A percentile compares a stretch with the other conserved stretches of the same genome.
These are phyloP conservation scores for Vanrija sp. DNA, from an alignment of 1,284 basidiomycete species.

Conservation along the genomic window DNA sequence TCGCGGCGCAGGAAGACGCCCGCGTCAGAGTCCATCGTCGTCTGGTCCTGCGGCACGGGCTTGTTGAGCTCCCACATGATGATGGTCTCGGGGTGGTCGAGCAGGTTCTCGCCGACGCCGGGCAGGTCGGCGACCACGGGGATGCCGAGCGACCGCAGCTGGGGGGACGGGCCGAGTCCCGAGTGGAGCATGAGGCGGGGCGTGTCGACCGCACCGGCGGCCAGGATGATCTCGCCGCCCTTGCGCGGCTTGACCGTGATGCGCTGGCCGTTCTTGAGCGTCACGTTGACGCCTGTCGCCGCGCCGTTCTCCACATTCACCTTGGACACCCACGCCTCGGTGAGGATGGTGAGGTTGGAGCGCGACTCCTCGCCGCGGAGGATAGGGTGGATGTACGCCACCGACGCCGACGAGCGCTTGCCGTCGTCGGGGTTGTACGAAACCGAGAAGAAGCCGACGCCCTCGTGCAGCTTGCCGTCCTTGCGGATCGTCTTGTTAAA, in stretches of 20 bases:
- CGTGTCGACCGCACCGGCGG: constrained; percentile 58
- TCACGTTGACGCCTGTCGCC: constrained; percentile 19
- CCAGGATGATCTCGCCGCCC: constrained; percentile 45
- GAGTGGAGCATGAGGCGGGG: constrained; percentile 62
- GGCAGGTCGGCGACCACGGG: constrained; percentile 53
- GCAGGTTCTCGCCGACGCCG: constrained; percentile 63
- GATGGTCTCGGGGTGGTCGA: constrained; percentile 55
- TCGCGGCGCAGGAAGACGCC: constrained; percentile 19
- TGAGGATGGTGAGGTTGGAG: constrained; percentile 19
- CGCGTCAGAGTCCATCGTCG: constrained; percentile 20
- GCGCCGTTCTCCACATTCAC: constrained; percentile 11
- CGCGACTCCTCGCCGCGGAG: constrained; percentile 18
- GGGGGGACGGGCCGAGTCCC: constrained; percentile 61
- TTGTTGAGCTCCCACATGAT: constrained; percentile 20
- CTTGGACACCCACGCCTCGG: constrained; percentile 18
- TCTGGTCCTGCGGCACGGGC: constrained; percentile 16
- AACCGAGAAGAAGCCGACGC: constrained; percentile 19
- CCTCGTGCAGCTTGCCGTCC: constrained; percentile 10
- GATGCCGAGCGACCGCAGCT: constrained; percentile 57
- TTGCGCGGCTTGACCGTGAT: constrained; percentile 46
- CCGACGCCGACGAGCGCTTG: constrained; percentile 4
- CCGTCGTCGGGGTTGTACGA: constrained; percentile 22
- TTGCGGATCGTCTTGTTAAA: constrained; percentile 13
- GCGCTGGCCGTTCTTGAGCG: constrained; percentile 12
- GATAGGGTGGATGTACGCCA: constrained; percentile 20